Evolutionary conservation across 2,329 filamentous ascomycete species (phyloP), one percentile per base, ranked within the genome.

Genomic region (Trichoderma sp.): DNA sequence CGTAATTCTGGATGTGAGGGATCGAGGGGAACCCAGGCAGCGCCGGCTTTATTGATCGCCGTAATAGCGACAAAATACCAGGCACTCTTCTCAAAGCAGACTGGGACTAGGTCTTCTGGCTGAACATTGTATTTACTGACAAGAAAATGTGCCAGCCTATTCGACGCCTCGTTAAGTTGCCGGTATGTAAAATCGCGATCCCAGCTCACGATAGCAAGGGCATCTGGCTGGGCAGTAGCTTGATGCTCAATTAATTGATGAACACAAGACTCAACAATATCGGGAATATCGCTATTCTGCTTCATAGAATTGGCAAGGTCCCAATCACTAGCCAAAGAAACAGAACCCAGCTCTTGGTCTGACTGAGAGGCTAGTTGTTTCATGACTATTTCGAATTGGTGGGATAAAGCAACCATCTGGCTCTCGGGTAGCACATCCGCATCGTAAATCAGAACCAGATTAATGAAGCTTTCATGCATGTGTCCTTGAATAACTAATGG

Each of bases 61-160:
- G 77, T 53, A 31, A 77, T 77, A 6, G 77, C 64, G 24, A 80
- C 76, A 12, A 78, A 72, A 29, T 76, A 50, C 78, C 78, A 80
- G 3, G 74, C 67, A 0, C 79, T 80, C 62, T 83, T 83, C 24
- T 82, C 80, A n/a, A 82, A 82, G 63, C 79, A 82, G 0, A 83
- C 60, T 6, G 79, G 79, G 0, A 83, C 75, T 3, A 77, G 7
- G 4, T 77, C 76, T 27, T 71, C 33, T 12, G 64, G 21, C 27
- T 65, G 62, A 35, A 77, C 41, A 3, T 29, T 6, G n/a, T 71
- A 41, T 27, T 66, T 27, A 3, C 71, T 65, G n/a, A 77, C 59
- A 14, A 77, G 73, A 6, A 41, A 21, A 14, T 76, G 69, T 8
- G 68, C 75, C 11, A 76, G 69, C 35, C 75, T 74, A 21, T 74